Evolutionary conservation across 1,284 basidiomycete species (phyloP).

Genomic region (Leccinum pachyderme): DNA sequence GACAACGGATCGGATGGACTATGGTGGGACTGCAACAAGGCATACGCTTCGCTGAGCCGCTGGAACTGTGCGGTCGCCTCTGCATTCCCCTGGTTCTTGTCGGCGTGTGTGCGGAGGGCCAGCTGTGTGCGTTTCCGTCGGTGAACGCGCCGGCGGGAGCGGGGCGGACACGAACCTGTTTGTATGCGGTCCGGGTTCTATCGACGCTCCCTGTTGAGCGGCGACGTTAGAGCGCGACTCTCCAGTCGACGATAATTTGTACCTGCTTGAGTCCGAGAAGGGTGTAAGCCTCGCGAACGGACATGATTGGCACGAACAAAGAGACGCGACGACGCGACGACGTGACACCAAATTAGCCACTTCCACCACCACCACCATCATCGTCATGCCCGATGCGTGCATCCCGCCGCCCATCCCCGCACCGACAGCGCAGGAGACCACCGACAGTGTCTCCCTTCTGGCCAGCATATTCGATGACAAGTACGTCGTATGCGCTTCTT

Average conservation of each 20-base stretch:
- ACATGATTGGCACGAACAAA: constrained; percentile 30
- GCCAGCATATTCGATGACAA: constrained; percentile 31
- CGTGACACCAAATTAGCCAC: constrained; percentile 13
- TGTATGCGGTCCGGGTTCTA: constrained; percentile 66
- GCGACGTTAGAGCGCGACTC: constrained; percentile 5
- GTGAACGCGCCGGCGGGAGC: neutral
- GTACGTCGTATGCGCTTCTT: constrained; percentile 23
- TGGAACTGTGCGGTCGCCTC: constrained; percentile 70
- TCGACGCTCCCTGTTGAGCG: constrained; percentile 47
- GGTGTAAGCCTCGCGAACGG: constrained; percentile 50
- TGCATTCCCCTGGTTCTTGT: constrained; percentile 65
- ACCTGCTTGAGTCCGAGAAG: constrained; percentile 62
- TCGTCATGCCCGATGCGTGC: constrained; percentile 14
- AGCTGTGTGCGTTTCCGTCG: constrained; percentile 38
- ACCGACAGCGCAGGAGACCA: constrained; percentile 11
- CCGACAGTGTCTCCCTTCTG: constrained; percentile 14
- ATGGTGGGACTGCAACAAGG: constrained; percentile 54
- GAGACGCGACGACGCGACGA: constrained; percentile 34
- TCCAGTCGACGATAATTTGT: neutral
- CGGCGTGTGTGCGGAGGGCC: constrained; percentile 68
- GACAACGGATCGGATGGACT: constrained; percentile 29
- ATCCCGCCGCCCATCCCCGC: neutral
- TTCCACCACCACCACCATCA: constrained; percentile 1
- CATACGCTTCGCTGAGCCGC: constrained; percentile 64
- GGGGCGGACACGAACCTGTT: constrained; percentile 44